Base-by-base conservation (phyloP, 2,329 filamentous ascomycete species). In the Trichoderma sp. region DNA sequence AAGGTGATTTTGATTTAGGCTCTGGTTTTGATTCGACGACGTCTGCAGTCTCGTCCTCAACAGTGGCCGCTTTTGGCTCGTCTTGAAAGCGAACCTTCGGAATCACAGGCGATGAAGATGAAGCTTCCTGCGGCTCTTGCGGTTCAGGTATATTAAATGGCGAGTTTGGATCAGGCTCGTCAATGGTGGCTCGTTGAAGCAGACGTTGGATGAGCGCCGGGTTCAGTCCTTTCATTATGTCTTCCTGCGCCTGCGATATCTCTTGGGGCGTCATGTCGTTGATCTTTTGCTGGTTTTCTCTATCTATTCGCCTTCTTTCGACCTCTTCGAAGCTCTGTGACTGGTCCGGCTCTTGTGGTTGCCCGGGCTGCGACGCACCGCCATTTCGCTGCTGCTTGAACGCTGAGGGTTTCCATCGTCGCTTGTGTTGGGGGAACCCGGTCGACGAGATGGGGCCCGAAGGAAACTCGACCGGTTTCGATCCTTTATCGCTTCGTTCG, bases 351-450 rank as follows among this genome's bases (percentile, higher is more conserved):
- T n/a, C 33, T 6, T 18, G 33, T 9, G 24, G 21, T 18, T 60
- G 35, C 31, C 18, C 29, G 14, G 31, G 6, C 24, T 67, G 31
- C 12, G 64, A 27, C 12, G 38, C 64, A 31, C 76, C 78, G 65
- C 78, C 80, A 62, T 81, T 79, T 14, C 81, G 83, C 78, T 77
- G 83, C 80, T 94, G 92, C 82, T 95, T 97, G 86, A 98, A 98
- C 2, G 93, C 90, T 2, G 95, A 98, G 8, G 90, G 85, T 75
- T 90, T 89, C 74, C 87, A 88, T 78, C 95, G 91, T 82, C 94
- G 95, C 83, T 93, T 97, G 83, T 95, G 95, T 75, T 92, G 91
- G n/a, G 97, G 97, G 79, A 98, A 98, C 1, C 97, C 97, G 14
- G 90, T 91, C 5, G 87, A 84, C 3, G 84, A 83, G 33, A 80